These are phyloP conservation scores for Tylopilus orsonianus DNA, from an alignment of 1,284 basidiomycete species.

Conservation along the genomic window DNA sequence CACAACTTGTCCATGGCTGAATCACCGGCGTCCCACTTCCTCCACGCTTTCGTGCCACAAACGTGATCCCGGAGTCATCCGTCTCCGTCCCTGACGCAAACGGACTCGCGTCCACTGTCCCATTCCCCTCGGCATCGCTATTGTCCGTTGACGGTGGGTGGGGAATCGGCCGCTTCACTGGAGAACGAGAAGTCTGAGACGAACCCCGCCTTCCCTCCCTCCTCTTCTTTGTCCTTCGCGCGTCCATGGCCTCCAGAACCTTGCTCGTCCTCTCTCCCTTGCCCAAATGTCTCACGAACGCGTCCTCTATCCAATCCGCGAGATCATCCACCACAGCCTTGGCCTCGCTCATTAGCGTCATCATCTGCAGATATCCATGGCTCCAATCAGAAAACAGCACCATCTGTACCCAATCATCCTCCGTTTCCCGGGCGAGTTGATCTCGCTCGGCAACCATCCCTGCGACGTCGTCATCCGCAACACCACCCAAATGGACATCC, in stretches of 20 bases:
- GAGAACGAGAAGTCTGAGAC: constrained; percentile 21
- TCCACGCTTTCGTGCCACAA: constrained; percentile 56
- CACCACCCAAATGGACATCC: constrained; percentile 14
- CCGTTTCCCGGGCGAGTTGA: constrained; percentile 64
- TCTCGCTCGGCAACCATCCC: constrained; percentile 57
- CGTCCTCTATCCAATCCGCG: constrained; percentile 89
- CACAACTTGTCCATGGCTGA: constrained; percentile 17
- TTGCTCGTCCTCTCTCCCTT: constrained; percentile 22
- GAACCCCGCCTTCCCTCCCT: constrained; percentile 20
- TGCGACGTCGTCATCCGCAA: constrained; percentile 36
- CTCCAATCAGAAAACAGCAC: constrained; percentile 89
- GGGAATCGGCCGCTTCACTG: constrained; percentile 21
- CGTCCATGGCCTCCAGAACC: constrained; percentile 16
- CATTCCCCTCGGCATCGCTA: constrained; percentile 4
- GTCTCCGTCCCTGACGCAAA: constrained; percentile 56
- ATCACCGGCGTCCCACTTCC: constrained; percentile 26
- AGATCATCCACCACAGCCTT: constrained; percentile 81
- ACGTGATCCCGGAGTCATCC: constrained; percentile 67
- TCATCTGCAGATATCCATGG: constrained; percentile 96
- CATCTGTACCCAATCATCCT: constrained; percentile 95
- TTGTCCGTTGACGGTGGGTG: neutral
- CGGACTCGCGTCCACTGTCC: constrained; percentile 27
- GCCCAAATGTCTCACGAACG: constrained; percentile 53
- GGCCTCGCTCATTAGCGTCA: constrained; percentile 81
- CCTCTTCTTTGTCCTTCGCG: constrained; percentile 18